phyloP scores from a whole-genome alignment of 352 stramenopile species.

The Phytophthora pseudosyringae region DNA sequence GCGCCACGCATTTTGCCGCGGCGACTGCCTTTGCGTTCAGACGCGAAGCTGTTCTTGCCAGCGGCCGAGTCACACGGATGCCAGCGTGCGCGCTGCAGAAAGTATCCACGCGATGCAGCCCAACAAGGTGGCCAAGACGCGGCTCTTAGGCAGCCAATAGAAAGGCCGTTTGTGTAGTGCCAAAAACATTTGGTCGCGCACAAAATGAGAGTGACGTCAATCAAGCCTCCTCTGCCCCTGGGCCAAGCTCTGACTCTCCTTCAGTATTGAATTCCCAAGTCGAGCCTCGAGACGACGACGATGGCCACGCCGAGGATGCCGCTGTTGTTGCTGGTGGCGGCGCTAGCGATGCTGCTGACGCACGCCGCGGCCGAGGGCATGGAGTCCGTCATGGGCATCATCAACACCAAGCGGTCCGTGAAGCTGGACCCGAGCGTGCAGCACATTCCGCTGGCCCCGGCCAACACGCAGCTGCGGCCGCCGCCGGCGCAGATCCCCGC shows the following conservation, averaged over 20 bases:
- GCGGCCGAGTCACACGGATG: constrained; percentile 1
- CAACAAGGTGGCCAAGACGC: constrained; percentile 2
- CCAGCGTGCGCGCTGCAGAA: neutral
- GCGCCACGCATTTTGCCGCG: neutral
- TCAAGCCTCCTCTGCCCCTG: constrained; percentile 20
- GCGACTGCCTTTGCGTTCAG: too few species aligned
- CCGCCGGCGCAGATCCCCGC: constrained; percentile 58
- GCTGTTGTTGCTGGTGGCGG: constrained; percentile 13
- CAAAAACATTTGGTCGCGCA: constrained; percentile 5
- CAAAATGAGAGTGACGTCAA: constrained; percentile 23
- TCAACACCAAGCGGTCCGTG: constrained; percentile 64
- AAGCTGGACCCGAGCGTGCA: constrained; percentile 76
- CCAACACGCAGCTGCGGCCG: constrained; percentile 51
- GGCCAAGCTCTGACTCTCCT: constrained; percentile 23
- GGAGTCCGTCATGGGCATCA: constrained; percentile 56
- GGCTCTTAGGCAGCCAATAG: neutral
- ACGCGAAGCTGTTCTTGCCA: neutral
- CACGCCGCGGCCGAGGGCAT: constrained; percentile 19
- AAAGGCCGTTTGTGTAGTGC: constrained; percentile 2
- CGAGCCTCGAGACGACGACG: constrained; percentile 22
- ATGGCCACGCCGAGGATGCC: constrained; percentile 7
- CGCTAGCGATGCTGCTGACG: constrained; percentile 21
- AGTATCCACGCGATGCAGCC: constrained; percentile 1
- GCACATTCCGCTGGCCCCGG: constrained; percentile 62
- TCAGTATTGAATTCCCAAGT: constrained; percentile 33